Percentiles rank a stretch among this genome's conserved stretches.
Evolutionary conservation across 768 basidiomycete genomes (phyloP).

Genomic region (Termitomyces sp.): DNA sequence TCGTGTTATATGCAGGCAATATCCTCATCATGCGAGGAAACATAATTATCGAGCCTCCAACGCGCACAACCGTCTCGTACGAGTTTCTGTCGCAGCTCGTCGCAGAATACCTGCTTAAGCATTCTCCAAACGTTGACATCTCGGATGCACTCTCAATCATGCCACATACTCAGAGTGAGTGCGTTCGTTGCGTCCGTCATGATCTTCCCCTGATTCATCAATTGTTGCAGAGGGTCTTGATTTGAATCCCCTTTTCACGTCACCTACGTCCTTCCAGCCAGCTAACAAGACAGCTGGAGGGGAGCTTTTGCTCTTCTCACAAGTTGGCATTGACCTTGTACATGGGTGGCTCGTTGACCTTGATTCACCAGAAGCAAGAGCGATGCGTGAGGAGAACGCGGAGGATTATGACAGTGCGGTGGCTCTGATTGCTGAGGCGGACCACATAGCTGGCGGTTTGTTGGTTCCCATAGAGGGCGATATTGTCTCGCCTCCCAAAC

Average conservation of each 20-base stretch:
- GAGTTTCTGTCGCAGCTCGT: conserved; percentile 81
- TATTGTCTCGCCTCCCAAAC: conserved; percentile 11
- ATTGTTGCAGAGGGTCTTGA: conserved; percentile 74
- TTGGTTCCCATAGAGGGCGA: conserved; percentile 44
- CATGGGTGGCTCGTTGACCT: conserved; percentile 91
- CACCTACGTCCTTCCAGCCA: conserved; percentile 64
- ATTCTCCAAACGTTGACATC: conserved; percentile 56
- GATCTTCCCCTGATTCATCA: background rate
- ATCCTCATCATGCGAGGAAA: conserved; percentile 84
- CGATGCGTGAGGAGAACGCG: conserved; percentile 38
- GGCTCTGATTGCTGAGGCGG: conserved; percentile 73
- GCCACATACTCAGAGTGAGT: conserved; percentile 74
- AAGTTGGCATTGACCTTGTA: conserved; percentile 74
- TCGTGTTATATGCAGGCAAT: conserved; percentile 53
- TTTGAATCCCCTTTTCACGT: conserved; percentile 81
- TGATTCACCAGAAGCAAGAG: conserved; percentile 51
- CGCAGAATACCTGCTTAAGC: conserved; percentile 72
- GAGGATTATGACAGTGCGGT: conserved; percentile 75
- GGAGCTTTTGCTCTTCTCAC: conserved; percentile 82
- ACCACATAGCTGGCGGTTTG: conserved; percentile 62
- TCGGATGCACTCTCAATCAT: conserved; percentile 72
- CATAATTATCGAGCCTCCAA: conserved; percentile 65
- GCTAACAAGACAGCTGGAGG: conserved; percentile 51
- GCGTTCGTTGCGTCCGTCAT: background rate
- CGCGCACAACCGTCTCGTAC: conserved; percentile 74